Conservation (phyloP, 768 basidiomycete genomes). For the Panus rudis region DNA sequence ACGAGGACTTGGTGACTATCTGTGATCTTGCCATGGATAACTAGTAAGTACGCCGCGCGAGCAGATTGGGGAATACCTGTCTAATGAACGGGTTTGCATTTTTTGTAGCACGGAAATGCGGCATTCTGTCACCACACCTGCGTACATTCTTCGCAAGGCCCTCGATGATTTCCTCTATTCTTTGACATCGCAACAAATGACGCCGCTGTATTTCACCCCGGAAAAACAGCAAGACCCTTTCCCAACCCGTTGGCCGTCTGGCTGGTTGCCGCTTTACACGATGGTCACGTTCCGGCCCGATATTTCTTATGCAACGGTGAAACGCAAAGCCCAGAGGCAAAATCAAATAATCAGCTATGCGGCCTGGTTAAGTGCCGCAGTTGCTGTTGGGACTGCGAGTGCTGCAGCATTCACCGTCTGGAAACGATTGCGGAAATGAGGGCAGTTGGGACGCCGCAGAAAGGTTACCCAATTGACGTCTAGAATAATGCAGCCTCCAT, state of each 20-base stretch:
- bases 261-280: conserved; percentile 92
- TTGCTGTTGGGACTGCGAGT: conserved; percentile 37
- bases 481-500: too few relatives aligned
- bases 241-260: conserved; percentile 43
- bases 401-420: conserved; percentile 27
- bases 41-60: conserved; percentile 61
- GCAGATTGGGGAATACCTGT: conserved; percentile 6
- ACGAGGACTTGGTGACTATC: conserved; percentile 87
- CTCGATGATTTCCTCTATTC: conserved; percentile 71
- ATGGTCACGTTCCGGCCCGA: conserved; percentile 99
- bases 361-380: conserved; percentile 41
- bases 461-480: too few relatives aligned
- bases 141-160: conserved; percentile 72
- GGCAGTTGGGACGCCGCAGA: conserved; percentile 2
- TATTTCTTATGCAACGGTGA: conserved; percentile 81
- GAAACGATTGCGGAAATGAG: conserved; percentile 16
- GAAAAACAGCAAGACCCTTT: conserved; percentile 18
- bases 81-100: background rate
- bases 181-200: conserved; percentile 45
- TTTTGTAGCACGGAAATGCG: conserved; percentile 83
- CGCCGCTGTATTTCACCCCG: conserved; percentile 40
- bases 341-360: conserved; percentile 46
- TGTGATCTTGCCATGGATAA: conserved; percentile 92
- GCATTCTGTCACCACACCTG: conserved; percentile 77
- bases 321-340: conserved; percentile 65